phyloP scores from a whole-genome alignment of 768 basidiomycete species.

The Phlebiopsis gigantea region DNA sequence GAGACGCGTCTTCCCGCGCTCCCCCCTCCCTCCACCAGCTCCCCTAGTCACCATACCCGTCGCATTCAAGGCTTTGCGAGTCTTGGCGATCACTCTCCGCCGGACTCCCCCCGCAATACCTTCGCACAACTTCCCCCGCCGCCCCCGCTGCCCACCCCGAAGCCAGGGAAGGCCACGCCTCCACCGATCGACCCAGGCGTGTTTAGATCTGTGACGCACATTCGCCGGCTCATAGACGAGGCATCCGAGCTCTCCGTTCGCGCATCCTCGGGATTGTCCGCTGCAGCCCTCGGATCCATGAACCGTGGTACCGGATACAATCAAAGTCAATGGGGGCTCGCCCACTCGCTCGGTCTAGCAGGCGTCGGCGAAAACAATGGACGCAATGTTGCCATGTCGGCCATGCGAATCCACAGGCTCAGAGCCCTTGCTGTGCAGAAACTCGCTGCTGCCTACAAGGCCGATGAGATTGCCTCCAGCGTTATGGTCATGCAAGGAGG shows the following conservation, averaged over 20 bases:
- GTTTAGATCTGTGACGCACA: conserved; percentile 68
- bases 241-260: conserved; percentile 86
- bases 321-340: conserved; percentile 53
- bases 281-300: conserved; percentile 67
- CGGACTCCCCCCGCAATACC: conserved; percentile 26
- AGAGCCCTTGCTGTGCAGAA: conserved; percentile 82
- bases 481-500: conserved; percentile 97
- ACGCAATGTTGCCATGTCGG: conserved; percentile 77
- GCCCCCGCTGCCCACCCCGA: conserved; percentile 46
- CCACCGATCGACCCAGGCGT: conserved; percentile 90
- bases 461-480: conserved; percentile 87
- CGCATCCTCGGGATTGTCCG: conserved; percentile 78
- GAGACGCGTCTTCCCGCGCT: conserved; percentile 33
- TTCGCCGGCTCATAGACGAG: conserved; percentile 82
- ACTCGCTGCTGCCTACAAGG: conserved; percentile 78
- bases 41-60: conserved; percentile 20
- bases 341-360: conserved; percentile 61
- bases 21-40: conserved; percentile 24
- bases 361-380: conserved; percentile 55
- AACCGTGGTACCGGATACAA: conserved; percentile 38
- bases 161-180: conserved; percentile 65
- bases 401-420: conserved; percentile 76
- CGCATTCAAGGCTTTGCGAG: conserved; percentile 43
- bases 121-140: conserved; percentile 27
- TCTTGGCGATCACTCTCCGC: conserved; percentile 34